Conservation (phyloP, 176 grass and related monocot genomes). For the Phoenix roebelenii region DNA sequence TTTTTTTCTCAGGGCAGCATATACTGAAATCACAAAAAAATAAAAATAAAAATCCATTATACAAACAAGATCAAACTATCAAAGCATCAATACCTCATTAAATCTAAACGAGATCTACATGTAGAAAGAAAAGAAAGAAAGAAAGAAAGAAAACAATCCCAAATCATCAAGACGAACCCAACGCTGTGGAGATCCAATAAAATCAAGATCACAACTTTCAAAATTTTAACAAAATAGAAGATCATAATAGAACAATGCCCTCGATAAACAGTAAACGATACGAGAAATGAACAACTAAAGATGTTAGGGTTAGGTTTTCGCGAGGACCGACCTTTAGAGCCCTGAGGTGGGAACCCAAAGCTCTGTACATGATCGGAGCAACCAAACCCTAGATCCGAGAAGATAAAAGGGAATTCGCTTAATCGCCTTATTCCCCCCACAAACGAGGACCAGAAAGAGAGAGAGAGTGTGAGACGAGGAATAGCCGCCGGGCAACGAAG, state of each 20-base stretch:
- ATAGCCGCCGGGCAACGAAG: background rate
- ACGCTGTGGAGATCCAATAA: too few relatives aligned
- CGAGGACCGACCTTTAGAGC: constrained; percentile 31
- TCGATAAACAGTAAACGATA: background rate
- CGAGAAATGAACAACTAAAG: constrained; percentile 2
- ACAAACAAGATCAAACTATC: too few relatives aligned
- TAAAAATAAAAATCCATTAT: too few relatives aligned
- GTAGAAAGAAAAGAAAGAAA: too few relatives aligned
- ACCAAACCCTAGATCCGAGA: constrained; percentile 8
- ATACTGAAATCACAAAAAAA: too few relatives aligned
- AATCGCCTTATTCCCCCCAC: background rate
- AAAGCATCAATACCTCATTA: too few relatives aligned
- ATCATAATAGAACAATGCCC: too few relatives aligned
- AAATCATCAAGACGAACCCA: too few relatives aligned
- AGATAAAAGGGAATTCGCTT: background rate
- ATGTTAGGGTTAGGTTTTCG: background rate
- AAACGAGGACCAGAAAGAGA: background rate
- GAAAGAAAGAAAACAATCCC: too few relatives aligned
- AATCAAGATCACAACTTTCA: too few relatives aligned
- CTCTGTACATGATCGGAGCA: constrained; percentile 38
- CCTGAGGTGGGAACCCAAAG: constrained; percentile 28
- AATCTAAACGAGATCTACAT: too few relatives aligned
- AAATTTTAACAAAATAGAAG: background rate
- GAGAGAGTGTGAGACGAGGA: background rate
- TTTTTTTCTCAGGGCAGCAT: too few relatives aligned